Conservation (phyloP, 2,329 filamentous ascomycete species). For the Dactylellina haptotyla region DNA sequence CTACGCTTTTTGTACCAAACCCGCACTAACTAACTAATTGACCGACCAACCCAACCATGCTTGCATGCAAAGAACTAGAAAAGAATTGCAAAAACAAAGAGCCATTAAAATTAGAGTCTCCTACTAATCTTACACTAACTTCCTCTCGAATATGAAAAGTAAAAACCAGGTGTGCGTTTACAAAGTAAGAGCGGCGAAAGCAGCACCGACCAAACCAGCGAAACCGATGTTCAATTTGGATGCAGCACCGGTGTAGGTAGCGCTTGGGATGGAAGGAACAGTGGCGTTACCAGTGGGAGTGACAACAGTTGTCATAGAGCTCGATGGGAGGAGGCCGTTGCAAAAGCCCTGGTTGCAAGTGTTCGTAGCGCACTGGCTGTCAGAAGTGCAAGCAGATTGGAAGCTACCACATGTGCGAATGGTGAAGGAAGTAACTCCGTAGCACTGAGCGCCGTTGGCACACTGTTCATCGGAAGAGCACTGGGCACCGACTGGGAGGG, state of each 20-base stretch:
- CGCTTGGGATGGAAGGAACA: too few species aligned
- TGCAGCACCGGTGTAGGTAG: constrained; percentile 50
- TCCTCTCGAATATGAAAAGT: too few species aligned
- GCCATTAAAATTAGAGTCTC: too few species aligned
- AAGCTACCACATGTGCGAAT: constrained; percentile 27
- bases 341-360: constrained; percentile 35
- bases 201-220: constrained; percentile 31
- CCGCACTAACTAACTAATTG: too few species aligned
- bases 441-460: constrained; percentile 16
- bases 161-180: constrained; percentile 28
- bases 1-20: too few species aligned
- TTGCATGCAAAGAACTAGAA: too few species aligned
- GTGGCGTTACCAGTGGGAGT: constrained; percentile 24
- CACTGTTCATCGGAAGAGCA: constrained; percentile 21
- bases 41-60: too few species aligned
- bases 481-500: constrained; percentile 12
- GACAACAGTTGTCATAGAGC: background rate
- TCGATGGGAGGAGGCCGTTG: constrained; percentile 19
- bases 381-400: constrained; percentile 18
- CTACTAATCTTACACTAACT: too few species aligned
- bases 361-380: constrained; percentile 21
- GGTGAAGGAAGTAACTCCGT: constrained; percentile 10
- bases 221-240: constrained; percentile 18
- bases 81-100: too few species aligned
- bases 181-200: constrained; percentile 35